Evolutionary conservation across 257 asterid species (phyloP), one percentile per base, ranked within the genome.

Genomic region (Datura wrightii): DNA sequence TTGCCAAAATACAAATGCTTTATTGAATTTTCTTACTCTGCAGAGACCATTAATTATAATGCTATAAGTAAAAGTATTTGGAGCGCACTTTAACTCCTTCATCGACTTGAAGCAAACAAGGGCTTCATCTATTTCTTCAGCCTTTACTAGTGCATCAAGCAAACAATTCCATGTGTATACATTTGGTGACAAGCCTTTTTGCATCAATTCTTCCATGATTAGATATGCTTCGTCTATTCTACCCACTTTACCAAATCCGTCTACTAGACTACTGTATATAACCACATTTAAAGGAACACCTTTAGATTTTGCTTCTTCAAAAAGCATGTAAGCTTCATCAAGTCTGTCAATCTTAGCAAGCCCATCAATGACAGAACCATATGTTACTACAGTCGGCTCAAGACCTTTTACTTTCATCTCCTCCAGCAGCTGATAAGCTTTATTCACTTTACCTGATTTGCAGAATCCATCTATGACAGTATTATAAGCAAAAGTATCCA

Each of bases 1-100:
- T 82, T 96, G 99, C 99, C 99, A 96, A 89, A 94, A 94, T 18
- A 96, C 99, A 83, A 93, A 96, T 15, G 99, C 99, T 84, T 96
- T 96, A 72, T 96, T 96, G 93, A 96, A 96, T 86, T 94, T 96
- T 80, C 94, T 92, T 83, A 93, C 92, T 88, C 84, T 91, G 82
- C 98, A 96, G 14, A 94, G 92, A 46, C 99, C 98, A 39, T 96
- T 94, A 83, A 96, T 93, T 79, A 96, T 89, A 82, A 94, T 94
- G 87, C 98, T 90, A 82, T 93, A 96, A 4, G 97, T 90, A 39
- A 90, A 70, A 15, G 90, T 58, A 74, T 94, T 89, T 3, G 99
- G 98, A 3, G 85, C 84, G 88, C 97, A 95, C 76, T 92, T 91
- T 92, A 93, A 84, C 86, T 92, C 97, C 87, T 94, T 94, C 91